Evolutionary conservation across 2,329 filamentous ascomycete species (phyloP).

Genomic region (Cladosporium sp.): DNA sequence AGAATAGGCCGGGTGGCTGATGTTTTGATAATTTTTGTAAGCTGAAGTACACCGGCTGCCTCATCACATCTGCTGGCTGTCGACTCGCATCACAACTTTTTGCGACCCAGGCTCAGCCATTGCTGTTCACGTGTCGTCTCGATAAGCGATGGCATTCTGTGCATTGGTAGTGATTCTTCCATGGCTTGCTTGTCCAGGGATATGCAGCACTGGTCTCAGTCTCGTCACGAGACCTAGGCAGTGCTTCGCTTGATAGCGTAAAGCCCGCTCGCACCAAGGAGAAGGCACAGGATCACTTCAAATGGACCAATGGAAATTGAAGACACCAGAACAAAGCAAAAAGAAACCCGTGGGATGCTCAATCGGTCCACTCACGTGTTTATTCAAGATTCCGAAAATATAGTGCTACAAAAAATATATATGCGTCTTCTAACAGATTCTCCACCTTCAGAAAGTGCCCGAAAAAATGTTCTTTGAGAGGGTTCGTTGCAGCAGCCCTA

Average conservation of each 20-base stretch:
- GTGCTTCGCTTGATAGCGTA: not conserved
- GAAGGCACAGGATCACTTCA: not conserved
- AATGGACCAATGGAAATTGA: not conserved
- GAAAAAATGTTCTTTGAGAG: not conserved
- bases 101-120: not conserved
- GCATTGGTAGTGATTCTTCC: not conserved
- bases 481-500: not conserved
- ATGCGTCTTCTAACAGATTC: not conserved
- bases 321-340: not conserved
- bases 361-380: conserved; percentile 17
- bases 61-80: not conserved
- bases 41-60: not conserved
- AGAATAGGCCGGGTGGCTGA: not conserved
- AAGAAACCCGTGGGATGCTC: not conserved
- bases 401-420: conserved; percentile 2
- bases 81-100: not conserved
- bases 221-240: not conserved
- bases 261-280: not conserved
- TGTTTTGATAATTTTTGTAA: not conserved
- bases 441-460: not conserved
- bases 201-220: not conserved
- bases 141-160: not conserved
- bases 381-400: conserved; percentile 10
- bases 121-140: not conserved
- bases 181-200: not conserved